These are phyloP conservation scores for Uronychia setigera DNA, from an alignment of 73 alveolate genomes.

Conservation along the genomic window DNA sequence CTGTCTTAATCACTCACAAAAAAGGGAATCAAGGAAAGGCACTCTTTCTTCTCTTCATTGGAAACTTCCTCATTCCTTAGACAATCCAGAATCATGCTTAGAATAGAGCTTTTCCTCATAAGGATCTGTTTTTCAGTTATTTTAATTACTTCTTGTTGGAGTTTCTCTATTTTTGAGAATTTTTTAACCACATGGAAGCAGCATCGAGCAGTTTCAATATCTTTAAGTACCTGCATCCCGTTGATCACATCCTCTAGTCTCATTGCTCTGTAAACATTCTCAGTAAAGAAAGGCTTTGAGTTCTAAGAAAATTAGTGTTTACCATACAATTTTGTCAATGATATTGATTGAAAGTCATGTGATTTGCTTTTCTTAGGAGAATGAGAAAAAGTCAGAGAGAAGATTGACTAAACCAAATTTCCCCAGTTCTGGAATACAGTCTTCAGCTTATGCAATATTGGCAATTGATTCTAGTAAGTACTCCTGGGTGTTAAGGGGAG, in stretches of 20 bases:
- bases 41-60: constrained; percentile 12
- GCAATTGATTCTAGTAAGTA: constrained; percentile 23
- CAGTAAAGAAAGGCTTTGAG: constrained; percentile 29
- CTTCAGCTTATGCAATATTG: constrained; percentile 25
- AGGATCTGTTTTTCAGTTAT: background rate
- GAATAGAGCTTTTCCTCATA: constrained; percentile 26
- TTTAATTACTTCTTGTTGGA: constrained; percentile 8
- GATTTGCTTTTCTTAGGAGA: constrained; percentile 23
- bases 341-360: constrained; percentile 24
- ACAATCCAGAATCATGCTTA: constrained; percentile 34
- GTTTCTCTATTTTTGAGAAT: constrained; percentile 24
- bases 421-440: constrained; percentile 44
- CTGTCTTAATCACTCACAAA: constrained; percentile 25
- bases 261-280: constrained; percentile 20
- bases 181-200: constrained; percentile 36
- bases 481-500: constrained; percentile 13
- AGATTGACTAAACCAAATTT: constrained; percentile 38
- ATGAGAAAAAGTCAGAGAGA: constrained; percentile 25
- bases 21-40: constrained; percentile 29
- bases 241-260: constrained; percentile 24
- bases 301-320: background rate
- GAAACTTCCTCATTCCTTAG: constrained; percentile 40
- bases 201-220: constrained; percentile 27
- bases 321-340: constrained; percentile 26
- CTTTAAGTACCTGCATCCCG: constrained; percentile 23